Evolutionary conservation across 192 early-diverging fungal genomes (phyloP).

Genomic region (Tieghemiomyces parasiticus): DNA sequence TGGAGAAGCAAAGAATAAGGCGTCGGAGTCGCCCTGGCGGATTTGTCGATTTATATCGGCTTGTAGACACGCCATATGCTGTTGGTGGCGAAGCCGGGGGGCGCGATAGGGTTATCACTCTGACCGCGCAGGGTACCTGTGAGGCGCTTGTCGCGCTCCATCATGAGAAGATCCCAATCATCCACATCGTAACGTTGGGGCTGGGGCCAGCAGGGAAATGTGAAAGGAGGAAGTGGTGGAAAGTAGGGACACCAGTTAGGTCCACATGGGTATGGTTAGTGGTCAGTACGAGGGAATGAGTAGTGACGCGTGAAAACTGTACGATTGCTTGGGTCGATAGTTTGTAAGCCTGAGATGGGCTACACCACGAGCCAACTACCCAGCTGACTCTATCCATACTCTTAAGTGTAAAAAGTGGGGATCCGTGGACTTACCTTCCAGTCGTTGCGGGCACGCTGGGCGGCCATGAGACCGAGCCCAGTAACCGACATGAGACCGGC

Average conservation of each 20-base stretch:
- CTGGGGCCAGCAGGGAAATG: constrained; percentile 16
- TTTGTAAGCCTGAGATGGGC: no score
- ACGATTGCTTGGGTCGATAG: not conserved
- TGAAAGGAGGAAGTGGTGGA: not conserved
- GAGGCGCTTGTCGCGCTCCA: constrained; percentile 57
- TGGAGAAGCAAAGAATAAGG: no score
- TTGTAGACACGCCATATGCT: constrained; percentile 56
- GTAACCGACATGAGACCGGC: constrained; percentile 46
- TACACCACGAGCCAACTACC: no score
- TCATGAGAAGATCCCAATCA: constrained; percentile 65
- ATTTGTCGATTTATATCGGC: constrained; percentile 21
- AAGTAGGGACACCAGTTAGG: not conserved
- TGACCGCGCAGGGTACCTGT: constrained; percentile 57
- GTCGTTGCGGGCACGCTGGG: constrained; percentile 43
- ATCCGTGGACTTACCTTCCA: constrained; percentile 45
- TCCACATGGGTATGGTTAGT: not conserved
- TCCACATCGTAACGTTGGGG: constrained; percentile 45
- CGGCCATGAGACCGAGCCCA: constrained; percentile 36
- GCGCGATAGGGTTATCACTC: constrained; percentile 30
- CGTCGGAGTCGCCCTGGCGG: not conserved
- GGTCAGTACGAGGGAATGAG: not conserved
- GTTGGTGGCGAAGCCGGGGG: constrained; percentile 46
- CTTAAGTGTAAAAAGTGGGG: no score
- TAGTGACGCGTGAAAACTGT: not conserved
- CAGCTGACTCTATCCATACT: no score